Base-by-base conservation (phyloP, 2,329 filamentous ascomycete species). In the Ophiocordyceps camponoti-floridani region DNA sequence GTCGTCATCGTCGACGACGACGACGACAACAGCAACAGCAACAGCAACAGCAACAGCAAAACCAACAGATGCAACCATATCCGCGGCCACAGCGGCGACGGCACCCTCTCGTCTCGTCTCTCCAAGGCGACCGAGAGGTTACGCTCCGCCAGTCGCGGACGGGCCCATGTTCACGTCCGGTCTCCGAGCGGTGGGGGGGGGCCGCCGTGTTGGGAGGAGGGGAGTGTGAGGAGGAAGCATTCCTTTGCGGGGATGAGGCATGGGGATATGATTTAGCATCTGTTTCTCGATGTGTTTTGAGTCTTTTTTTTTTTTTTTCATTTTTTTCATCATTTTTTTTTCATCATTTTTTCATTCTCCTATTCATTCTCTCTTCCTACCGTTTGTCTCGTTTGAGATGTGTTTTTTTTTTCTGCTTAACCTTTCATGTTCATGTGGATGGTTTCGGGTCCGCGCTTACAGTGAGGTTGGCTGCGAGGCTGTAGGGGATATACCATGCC, bases 121-220 rank as follows among this genome's bases (percentile, higher is more conserved):
- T 68, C 66, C 47, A 73, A 75, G 42, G 73, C 72, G 0, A 75
- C 74, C 0, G 75, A 79, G 52, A 69, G 73, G 42, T 69, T 79
- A 53, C 69, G 75, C 18, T 78, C 74, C 4, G 74, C 64, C 2
- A 78, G 74, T 56, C 71, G 75, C 14, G 69, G 67, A 43, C 66
- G 69, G 31, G 7, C 31, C n/a, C 31, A 35, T 35, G 13, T n/a
- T n/a, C 31, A 35, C 8, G 31, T 52, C 47, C 58, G 51, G 48
- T 57, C 52, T 28, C 53, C 54, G 8, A 35, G 31, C 31, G 31
- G 31, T n/a, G 31, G 31, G 11, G 13, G 31, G 13, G 31, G 31
- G 8, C 13, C 52, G 12, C 62, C 62, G 38, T 62, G 63, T 1
- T 12, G 13, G 31, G n/a, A 35, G 31, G 13, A 14, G 4, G 31